Conservation (phyloP, 805 yeast genomes). For the Yarrowia osloensis region DNA sequence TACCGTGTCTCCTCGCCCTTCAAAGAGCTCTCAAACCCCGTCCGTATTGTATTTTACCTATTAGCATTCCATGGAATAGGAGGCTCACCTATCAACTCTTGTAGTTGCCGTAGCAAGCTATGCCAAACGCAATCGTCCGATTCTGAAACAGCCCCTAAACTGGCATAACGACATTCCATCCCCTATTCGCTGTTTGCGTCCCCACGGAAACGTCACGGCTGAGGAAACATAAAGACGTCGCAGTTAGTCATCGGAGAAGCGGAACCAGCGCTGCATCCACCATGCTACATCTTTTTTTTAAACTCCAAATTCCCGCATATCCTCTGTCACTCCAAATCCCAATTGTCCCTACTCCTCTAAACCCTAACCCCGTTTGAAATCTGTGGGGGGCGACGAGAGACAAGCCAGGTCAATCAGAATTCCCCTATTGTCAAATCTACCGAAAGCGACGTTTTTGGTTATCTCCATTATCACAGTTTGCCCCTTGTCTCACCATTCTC, state of each 20-base stretch:
- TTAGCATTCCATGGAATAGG: background rate
- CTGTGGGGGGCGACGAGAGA: background rate
- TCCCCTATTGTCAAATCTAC: background rate
- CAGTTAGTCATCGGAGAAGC: slow-evolving; percentile 2
- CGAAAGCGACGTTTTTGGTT: no score
- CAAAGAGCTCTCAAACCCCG: background rate
- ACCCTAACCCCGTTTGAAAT: background rate
- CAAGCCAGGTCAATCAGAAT: background rate
- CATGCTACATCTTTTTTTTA: background rate
- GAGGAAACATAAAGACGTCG: no score
- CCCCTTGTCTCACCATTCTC: background rate
- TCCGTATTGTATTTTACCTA: no score
- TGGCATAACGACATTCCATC: no score
- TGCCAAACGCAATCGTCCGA: background rate
- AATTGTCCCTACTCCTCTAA: background rate
- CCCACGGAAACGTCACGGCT: background rate
- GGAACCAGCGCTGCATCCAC: background rate
- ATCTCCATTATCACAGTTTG: background rate
- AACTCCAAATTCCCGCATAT: background rate
- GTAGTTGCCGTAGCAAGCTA: background rate
- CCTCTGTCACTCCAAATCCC: background rate
- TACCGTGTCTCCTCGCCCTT: background rate
- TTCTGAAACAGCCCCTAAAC: background rate
- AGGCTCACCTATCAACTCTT: background rate
- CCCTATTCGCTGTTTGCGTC: no score